Conservation (phyloP, 495 filamentous ascomycete genomes). For the Parathielavia appendiculata region DNA sequence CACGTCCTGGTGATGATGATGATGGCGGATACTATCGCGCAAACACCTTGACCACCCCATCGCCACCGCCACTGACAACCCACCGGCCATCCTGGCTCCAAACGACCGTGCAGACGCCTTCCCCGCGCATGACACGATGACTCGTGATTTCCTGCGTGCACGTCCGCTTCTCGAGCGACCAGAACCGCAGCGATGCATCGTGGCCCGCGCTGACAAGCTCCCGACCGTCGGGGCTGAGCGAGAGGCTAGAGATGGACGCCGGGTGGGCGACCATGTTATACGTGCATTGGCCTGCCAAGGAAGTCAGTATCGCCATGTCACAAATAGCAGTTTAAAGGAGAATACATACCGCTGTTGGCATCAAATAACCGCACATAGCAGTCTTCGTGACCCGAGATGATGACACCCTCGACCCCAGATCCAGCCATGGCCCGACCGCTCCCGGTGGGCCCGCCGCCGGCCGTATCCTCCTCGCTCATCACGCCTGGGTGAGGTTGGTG, state of each 20-base stretch:
- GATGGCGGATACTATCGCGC: slow-evolving; percentile 38
- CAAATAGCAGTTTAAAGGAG: no score
- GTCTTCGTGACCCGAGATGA: slow-evolving; percentile 95
- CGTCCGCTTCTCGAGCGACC: slow-evolving; percentile 89
- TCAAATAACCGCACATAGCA: slow-evolving; percentile 94
- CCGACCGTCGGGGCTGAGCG: slow-evolving; percentile 82
- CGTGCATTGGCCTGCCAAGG: slow-evolving; percentile 84
- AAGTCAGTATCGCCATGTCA: no score
- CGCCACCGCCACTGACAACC: slow-evolving; percentile 93
- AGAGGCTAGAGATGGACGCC: slow-evolving; percentile 82
- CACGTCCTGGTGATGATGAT: no score
- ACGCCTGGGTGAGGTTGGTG: slow-evolving; percentile 48
- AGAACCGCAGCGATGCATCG: slow-evolving; percentile 91
- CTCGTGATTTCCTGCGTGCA: slow-evolving; percentile 92
- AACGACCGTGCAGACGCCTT: slow-evolving; percentile 86
- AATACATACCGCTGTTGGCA: slow-evolving; percentile 89
- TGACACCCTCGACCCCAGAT: slow-evolving; percentile 79
- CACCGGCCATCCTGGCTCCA: slow-evolving; percentile 93
- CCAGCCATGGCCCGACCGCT: slow-evolving; percentile 53
- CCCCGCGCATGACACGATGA: slow-evolving; percentile 86
- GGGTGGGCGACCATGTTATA: slow-evolving; percentile 98
- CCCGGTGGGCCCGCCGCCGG: slow-evolving; percentile 68
- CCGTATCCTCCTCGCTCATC: slow-evolving; percentile 51
- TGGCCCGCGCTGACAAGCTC: slow-evolving; percentile 96
- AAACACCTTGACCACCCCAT: slow-evolving; percentile 96